These are phyloP conservation scores for Gossypium turneri DNA, from an alignment of 345 rosid species.

Conservation along the genomic window DNA sequence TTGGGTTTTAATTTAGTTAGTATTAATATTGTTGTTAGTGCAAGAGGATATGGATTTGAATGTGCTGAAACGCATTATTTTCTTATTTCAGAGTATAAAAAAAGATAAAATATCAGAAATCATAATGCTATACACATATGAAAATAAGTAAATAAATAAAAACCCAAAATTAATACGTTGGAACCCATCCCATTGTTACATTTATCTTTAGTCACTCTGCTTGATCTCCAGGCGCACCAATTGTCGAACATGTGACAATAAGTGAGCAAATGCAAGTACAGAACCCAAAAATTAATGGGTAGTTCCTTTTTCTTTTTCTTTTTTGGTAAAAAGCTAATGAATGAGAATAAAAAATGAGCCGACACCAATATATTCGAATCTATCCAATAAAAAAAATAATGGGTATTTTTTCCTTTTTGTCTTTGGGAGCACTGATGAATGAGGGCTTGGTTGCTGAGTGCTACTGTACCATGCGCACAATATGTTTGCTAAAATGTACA, in stretches of 20 bases:
- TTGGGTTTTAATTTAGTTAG: accelerated
- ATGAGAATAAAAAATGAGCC: not conserved
- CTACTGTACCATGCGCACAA: conserved; percentile 85
- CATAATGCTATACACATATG: no score
- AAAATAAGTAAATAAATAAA: no score
- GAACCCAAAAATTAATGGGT: not conserved
- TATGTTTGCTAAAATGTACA: conserved; percentile 21
- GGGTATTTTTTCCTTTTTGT: not conserved
- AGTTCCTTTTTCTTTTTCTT: not conserved
- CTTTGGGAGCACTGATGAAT: conserved; percentile 25
- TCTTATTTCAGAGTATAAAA: accelerated
- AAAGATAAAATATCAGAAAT: no score
- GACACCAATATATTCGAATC: not conserved
- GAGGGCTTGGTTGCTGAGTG: conserved; percentile 40
- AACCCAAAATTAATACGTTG: not conserved
- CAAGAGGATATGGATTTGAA: accelerated
- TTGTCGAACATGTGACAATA: not conserved
- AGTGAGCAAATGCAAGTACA: not conserved
- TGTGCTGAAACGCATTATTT: accelerated
- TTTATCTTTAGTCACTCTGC: not conserved
- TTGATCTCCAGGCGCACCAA: not conserved
- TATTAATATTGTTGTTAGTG: no score
- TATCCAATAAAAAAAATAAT: not conserved
- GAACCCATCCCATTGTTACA: not conserved
- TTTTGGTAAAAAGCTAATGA: not conserved